Conservation (phyloP, 306 rosid species). For the Castanea crenata region DNA sequence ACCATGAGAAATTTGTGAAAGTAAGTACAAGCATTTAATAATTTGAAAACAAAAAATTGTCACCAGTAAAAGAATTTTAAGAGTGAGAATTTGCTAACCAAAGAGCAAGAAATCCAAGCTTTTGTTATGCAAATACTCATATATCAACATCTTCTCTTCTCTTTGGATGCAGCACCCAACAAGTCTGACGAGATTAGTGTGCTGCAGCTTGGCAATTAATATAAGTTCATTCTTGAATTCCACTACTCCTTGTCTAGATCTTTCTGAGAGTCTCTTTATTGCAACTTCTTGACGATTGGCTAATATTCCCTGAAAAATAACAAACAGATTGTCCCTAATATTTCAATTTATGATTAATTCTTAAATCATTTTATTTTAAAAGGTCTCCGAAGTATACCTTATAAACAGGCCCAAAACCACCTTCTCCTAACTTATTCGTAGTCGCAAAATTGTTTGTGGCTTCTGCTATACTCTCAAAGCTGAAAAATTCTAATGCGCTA, state of each 20-base stretch:
- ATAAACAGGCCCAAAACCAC: constrained; percentile 6
- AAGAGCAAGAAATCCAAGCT: constrained; percentile 12
- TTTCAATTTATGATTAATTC: neutral
- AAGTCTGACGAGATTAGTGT: neutral
- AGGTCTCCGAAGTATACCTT: neutral
- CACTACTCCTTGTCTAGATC: neutral
- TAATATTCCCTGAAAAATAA: constrained; percentile 11
- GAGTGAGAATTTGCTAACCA: neutral
- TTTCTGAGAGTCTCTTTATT: neutral
- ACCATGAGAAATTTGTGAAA: neutral
- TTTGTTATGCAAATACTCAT: neutral
- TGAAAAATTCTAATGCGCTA: constrained; percentile 12
- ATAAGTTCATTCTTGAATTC: neutral
- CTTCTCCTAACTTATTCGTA: neutral
- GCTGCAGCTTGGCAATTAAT: neutral
- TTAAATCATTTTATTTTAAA: neutral
- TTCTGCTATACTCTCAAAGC: neutral
- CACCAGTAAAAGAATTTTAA: neutral
- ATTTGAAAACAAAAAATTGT: neutral
- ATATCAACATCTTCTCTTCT: neutral
- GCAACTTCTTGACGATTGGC: neutral
- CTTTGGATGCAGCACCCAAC: neutral
- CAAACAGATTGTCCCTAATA: neutral
- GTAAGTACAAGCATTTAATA: neutral
- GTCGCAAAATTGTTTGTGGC: constrained; percentile 3